Evolutionary conservation across 345 rosid species (phyloP), one percentile per base, ranked within the genome.

Genomic region (Linum usitatissimum): DNA sequence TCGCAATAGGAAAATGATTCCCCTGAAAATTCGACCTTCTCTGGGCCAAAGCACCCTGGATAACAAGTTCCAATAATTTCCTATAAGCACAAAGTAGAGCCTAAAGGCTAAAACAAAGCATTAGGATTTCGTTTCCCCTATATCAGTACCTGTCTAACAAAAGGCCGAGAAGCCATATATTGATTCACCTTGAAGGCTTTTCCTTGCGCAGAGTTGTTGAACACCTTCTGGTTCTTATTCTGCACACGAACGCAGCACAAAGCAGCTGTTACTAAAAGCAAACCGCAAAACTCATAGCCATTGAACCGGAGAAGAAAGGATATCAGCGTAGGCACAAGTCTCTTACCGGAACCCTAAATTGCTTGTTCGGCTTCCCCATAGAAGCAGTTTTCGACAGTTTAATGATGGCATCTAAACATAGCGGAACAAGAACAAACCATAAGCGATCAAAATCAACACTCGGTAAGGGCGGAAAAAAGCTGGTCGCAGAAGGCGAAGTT

Each of bases 111-210:
- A 15, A 12, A 34, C 48, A 39, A 34, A 18, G 10, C 6, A 8
- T 60, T 6, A 19, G 15, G 0, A 30, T 1, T 5, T 19, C 18
- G 8, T 30, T 21, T 45, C 21, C 62, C 49, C 5, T 18, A n/a
- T 3, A 12, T 60, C 14, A 60, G 57, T 19, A 91, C 98, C 88
- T 88, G 98, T 71, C 96, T 88, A 77, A 82, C 79, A 72, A 80
- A 71, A 57, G 92, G 79, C 30, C 92, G 65, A 8, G 92, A 79
- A 68, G 79, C 75, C 85, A 86, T 74, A 73, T 78, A 83, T 45
- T 62, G 87, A 53, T 65, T 76, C 61, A 76, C 77, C 75, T 83
- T 86, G 15, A 77, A 69, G 57, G 75, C 77, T 64, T 75, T 80
- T n/a, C 69, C 84, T 40, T 63, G 76, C 65, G 75, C 69, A 68